These are phyloP conservation scores for Climacium dendroides DNA, from an alignment of 225 moss, liverwort and hornwort genomes.

Conservation along the genomic window DNA sequence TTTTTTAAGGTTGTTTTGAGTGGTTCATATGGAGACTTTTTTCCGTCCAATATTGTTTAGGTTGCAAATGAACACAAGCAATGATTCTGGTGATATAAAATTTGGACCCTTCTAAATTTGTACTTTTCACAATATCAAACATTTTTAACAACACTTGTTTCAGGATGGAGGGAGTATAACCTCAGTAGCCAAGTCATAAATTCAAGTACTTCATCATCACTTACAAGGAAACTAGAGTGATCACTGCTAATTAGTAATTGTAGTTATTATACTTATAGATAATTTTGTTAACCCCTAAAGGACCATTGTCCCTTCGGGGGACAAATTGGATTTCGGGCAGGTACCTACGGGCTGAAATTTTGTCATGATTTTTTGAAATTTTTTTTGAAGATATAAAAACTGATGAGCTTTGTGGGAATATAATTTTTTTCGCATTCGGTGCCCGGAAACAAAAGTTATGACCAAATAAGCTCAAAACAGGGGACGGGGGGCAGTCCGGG, in stretches of 20 bases:
- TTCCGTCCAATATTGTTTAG: not conserved
- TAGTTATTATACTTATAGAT: too few species aligned
- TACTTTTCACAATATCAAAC: not conserved
- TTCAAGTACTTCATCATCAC: not conserved
- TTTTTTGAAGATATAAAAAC: too few species aligned
- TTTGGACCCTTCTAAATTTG: not conserved
- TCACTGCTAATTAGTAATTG: not conserved
- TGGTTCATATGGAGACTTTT: not conserved
- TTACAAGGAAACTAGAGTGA: not conserved
- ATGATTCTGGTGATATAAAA: not conserved
- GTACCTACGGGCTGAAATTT: too few species aligned
- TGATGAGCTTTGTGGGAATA: too few species aligned
- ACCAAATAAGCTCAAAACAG: too few species aligned
- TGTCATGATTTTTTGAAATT: too few species aligned
- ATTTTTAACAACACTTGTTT: not conserved
- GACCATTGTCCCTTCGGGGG: too few species aligned
- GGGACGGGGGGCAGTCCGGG: too few species aligned
- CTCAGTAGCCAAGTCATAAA: not conserved
- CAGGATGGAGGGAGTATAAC: not conserved
- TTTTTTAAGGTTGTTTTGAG: not conserved
- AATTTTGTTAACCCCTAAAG: too few species aligned
- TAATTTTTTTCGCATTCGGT: too few species aligned
- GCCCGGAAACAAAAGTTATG: too few species aligned
- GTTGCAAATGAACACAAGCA: not conserved
- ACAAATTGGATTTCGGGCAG: too few species aligned